phyloP scores from a whole-genome alignment of 495 filamentous ascomycete species.

The Ascodesmis nigricans region DNA sequence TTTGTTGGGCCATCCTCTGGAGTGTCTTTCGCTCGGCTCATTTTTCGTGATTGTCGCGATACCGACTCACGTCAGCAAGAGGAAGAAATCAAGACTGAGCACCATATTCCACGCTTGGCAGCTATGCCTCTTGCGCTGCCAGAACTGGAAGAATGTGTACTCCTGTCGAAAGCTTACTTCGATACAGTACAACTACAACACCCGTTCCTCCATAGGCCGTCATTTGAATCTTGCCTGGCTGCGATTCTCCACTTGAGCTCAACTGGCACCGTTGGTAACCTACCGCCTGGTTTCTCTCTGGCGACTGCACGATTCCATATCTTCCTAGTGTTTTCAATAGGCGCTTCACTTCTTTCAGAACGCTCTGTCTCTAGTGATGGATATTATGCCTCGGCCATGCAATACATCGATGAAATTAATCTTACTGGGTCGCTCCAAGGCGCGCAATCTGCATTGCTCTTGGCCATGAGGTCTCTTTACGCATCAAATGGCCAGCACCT shows the following conservation, averaged over 20 bases:
- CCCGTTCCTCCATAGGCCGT: constrained; percentile 17
- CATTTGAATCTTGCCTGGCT: constrained; percentile 18
- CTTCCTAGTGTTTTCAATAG: constrained; percentile 19
- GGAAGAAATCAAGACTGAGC: constrained; percentile 4
- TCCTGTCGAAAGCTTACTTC: constrained; percentile 13
- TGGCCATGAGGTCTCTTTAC: constrained; percentile 18
- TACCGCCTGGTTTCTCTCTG: constrained; percentile 14
- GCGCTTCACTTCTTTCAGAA: constrained; percentile 14
- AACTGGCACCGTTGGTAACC: constrained; percentile 2
- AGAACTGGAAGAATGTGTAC: constrained; percentile 11
- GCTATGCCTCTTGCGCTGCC: constrained; percentile 12
- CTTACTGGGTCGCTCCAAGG: constrained; percentile 18
- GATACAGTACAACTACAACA: constrained; percentile 18
- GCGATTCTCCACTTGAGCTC: constrained; percentile 8
- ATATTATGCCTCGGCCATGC: constrained; percentile 19
- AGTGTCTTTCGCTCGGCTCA: constrained; percentile 14
- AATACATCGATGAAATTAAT: constrained; percentile 11
- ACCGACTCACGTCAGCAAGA: constrained; percentile 6
- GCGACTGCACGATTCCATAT: constrained; percentile 19
- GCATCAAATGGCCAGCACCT: constrained; percentile 12
- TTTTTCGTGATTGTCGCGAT: constrained; percentile 12
- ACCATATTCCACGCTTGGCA: constrained; percentile 5
- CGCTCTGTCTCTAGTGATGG: constrained; percentile 12
- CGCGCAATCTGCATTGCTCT: constrained; percentile 13
- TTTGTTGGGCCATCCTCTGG: constrained; percentile 19